Base-by-base conservation (phyloP, 306 rosid genomes). In the Fragaria vesca region DNA sequence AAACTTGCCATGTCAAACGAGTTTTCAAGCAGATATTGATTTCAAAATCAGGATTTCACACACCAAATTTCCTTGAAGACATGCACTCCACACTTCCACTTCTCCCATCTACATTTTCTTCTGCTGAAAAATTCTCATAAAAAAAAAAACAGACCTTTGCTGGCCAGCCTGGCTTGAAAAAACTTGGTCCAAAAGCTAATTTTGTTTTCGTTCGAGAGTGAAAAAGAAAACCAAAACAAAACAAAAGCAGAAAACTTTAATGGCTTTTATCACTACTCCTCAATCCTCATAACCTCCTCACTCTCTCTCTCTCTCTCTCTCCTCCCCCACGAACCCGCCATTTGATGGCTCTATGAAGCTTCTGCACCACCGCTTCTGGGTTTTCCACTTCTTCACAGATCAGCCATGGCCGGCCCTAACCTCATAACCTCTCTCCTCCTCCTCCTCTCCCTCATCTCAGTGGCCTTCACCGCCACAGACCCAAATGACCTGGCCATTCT, bases 401-500 rank as follows among this genome's bases (percentile, higher is more conserved):
- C 91, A 65, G 78, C 83, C 81, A 86, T 88, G 92, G 81, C 55
- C 77, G 71, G n/a, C 67, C 17, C 28, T 12, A 24, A 26, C 77
- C 84, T 77, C 75, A 40, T 80, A 17, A 21, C 52, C 17, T 9
- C 13, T 10, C 51, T 8, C 51, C 76, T 55, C 6, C 43, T 84
- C 11, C 83, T 85, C 18, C 26, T 24, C 26, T 78, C 83, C 50
- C 81, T 86, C 3, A 12, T 82, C 57, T 79, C 76, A 3, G 50
- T 80, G 50, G 73, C 36, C 69, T 79, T 81, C 42, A 5, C 80
- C 40, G 87, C 55, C 73, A 88, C 94, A 12, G 89, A 96, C 88
- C 94, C 96, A 0, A 76, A 51, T 81, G 99, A 96, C 79, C 75
- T 82, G 7, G 85, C 76, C 38, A 77, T 96, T 83, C 90, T 96